These are phyloP conservation scores for Talaromyces funiculosus DNA, from an alignment of 2,329 filamentous ascomycete species.

Conservation along the genomic window DNA sequence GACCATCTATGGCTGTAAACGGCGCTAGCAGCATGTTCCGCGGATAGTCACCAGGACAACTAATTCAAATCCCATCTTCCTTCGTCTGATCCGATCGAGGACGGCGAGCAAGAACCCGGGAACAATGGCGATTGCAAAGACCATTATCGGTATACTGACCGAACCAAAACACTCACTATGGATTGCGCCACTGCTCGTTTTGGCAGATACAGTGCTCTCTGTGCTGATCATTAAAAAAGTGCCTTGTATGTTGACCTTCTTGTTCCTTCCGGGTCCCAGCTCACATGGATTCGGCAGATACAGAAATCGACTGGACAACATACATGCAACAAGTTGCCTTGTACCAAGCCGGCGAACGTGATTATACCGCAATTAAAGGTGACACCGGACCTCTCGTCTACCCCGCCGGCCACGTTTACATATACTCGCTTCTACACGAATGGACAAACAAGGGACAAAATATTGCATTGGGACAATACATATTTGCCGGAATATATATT, in stretches of 20 bases:
- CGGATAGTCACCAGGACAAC: background rate
- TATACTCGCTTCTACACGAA: constrained; percentile 73
- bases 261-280: background rate
- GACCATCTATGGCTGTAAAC: background rate
- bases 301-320: constrained; percentile 94
- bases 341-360: constrained; percentile 75
- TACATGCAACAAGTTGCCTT: constrained; percentile 92
- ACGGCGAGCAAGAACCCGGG: background rate
- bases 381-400: constrained; percentile 92
- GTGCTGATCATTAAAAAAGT: constrained; percentile 71
- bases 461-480: constrained; percentile 71
- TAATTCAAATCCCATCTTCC: background rate
- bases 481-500: constrained; percentile 79
- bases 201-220: constrained; percentile 67
- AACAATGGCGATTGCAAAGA: constrained; percentile 11
- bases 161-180: constrained; percentile 55
- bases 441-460: constrained; percentile 71
- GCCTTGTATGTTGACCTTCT: constrained; percentile 59
- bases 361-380: constrained; percentile 81
- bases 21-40: background rate
- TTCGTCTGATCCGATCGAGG: background rate
- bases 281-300: constrained; percentile 54
- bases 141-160: constrained; percentile 38
- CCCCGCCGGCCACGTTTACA: constrained; percentile 88
- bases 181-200: constrained; percentile 62